Percentiles rank a stretch among this genome's conserved stretches.
These are phyloP conservation scores for Colletotrichum magnum DNA, from an alignment of 2,329 filamentous ascomycete species.

Conservation along the genomic window DNA sequence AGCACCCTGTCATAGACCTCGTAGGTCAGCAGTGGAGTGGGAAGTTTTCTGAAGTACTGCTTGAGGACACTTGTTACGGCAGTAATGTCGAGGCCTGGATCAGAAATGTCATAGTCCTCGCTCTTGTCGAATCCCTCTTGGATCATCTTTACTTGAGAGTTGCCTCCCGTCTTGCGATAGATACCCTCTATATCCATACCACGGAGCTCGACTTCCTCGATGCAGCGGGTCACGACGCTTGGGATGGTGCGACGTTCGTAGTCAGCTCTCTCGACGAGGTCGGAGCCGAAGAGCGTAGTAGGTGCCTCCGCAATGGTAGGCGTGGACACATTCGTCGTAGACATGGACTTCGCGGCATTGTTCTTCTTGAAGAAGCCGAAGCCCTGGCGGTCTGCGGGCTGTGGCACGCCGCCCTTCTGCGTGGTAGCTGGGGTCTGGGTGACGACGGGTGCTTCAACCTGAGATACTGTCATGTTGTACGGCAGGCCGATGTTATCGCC, in stretches of 20 bases:
- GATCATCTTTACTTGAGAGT: slow-evolving; percentile 89
- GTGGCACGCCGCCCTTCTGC: slow-evolving; percentile 28
- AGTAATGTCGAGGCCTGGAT: slow-evolving; percentile 94
- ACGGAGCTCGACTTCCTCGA: slow-evolving; percentile 94
- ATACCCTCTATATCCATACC: slow-evolving; percentile 99
- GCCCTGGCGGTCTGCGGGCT: slow-evolving; percentile 62
- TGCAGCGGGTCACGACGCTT: slow-evolving; percentile 90
- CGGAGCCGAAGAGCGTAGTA: slow-evolving; percentile 85
- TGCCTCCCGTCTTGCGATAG: slow-evolving; percentile 96
- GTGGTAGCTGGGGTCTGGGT: slow-evolving; percentile 28
- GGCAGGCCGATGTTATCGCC: slow-evolving; percentile 78
- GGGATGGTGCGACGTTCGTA: slow-evolving; percentile 92
- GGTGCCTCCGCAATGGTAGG: slow-evolving; percentile 65
- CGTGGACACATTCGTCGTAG: slow-evolving; percentile 56
- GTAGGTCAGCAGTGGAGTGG: slow-evolving; percentile 89
- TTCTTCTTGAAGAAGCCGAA: slow-evolving; percentile 80
- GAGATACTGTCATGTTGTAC: slow-evolving; percentile 76
- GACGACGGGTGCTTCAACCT: slow-evolving; percentile 56
- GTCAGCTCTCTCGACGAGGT: slow-evolving; percentile 87
- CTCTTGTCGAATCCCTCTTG: slow-evolving; percentile 92
- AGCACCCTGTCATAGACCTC: slow-evolving; percentile 92
- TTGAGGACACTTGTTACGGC: slow-evolving; percentile 96
- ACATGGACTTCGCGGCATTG: slow-evolving; percentile 66
- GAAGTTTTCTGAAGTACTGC: slow-evolving; percentile 96
- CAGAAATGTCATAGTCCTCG: slow-evolving; percentile 91